Evolutionary conservation across 441 rosid species (phyloP).

Genomic region (Isatis lusitanica): DNA sequence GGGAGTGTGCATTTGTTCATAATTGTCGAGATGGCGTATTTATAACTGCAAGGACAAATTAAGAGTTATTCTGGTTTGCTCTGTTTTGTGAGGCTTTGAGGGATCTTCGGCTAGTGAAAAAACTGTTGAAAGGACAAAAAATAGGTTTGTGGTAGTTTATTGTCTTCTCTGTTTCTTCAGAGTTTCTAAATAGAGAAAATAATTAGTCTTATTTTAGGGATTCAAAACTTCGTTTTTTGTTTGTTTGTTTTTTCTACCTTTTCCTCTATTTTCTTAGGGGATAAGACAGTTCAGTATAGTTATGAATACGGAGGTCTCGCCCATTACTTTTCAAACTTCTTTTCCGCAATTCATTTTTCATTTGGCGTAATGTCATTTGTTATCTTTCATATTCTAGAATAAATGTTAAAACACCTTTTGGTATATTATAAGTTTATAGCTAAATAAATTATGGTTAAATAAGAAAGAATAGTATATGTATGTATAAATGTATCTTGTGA

Average conservation of each 20-base stretch:
- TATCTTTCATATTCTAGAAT: background rate
- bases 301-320: background rate
- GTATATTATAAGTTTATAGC: background rate
- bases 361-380: background rate
- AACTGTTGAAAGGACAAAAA: slow-evolving; percentile 22
- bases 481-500: background rate
- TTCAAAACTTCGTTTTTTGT: background rate
- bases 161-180: slow-evolving; percentile 20
- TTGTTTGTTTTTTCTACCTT: background rate
- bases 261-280: background rate
- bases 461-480: background rate
- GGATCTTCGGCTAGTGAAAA: slow-evolving; percentile 27
- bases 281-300: background rate
- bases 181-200: slow-evolving; percentile 31
- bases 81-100: slow-evolving; percentile 33
- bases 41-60: slow-evolving; percentile 30
- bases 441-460: background rate
- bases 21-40: slow-evolving; percentile 10
- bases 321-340: background rate
- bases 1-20: slow-evolving; percentile 17
- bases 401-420: background rate
- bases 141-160: slow-evolving; percentile 31
- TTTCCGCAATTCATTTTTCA: background rate
- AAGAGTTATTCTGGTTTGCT: slow-evolving; percentile 32
- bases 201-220: slow-evolving; percentile 20